phyloP scores from a whole-genome alignment of 495 filamentous ascomycete genomes.

The Evansstolkia leycettana region DNA sequence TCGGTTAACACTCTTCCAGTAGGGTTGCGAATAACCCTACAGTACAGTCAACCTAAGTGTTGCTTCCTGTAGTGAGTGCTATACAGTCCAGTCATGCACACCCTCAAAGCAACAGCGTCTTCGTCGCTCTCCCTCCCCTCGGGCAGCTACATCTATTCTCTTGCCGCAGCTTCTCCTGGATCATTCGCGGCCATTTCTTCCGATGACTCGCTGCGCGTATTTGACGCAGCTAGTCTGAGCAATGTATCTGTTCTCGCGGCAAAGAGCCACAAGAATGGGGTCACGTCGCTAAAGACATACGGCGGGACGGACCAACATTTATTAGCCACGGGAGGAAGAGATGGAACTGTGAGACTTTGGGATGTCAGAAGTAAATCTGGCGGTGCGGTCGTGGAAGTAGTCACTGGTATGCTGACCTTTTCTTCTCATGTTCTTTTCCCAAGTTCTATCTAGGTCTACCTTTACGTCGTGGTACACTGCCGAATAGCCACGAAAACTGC shows the following conservation, averaged over 20 bases:
- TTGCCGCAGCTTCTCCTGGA: constrained; percentile 19
- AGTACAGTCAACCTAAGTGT: too few species aligned
- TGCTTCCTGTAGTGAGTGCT: too few species aligned
- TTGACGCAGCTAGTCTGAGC: constrained; percentile 29
- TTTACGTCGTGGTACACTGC: too few species aligned
- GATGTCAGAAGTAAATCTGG: constrained; percentile 27
- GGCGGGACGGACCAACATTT: constrained; percentile 13
- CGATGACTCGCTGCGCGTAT: constrained; percentile 41
- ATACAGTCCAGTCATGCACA: constrained; percentile 29
- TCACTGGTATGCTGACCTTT: constrained; percentile 29
- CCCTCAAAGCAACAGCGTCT: constrained; percentile 22
- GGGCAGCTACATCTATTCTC: constrained; percentile 40
- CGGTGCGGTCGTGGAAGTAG: constrained; percentile 21
- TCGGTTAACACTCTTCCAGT: too few species aligned
- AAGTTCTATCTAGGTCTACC: too few species aligned
- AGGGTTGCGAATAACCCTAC: too few species aligned
- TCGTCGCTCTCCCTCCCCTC: constrained; percentile 33
- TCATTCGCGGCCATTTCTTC: constrained; percentile 40
- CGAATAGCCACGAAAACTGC: too few species aligned
- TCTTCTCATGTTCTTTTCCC: constrained; percentile 3
- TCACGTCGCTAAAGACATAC: constrained; percentile 32
- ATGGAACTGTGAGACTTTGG: constrained; percentile 35
- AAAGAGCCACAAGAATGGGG: constrained; percentile 26
- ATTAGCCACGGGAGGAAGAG: constrained; percentile 34
- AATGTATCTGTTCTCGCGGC: constrained; percentile 19